phyloP scores from a whole-genome alignment of 352 stramenopile genomes.

The Blastocystis sp. region DNA sequence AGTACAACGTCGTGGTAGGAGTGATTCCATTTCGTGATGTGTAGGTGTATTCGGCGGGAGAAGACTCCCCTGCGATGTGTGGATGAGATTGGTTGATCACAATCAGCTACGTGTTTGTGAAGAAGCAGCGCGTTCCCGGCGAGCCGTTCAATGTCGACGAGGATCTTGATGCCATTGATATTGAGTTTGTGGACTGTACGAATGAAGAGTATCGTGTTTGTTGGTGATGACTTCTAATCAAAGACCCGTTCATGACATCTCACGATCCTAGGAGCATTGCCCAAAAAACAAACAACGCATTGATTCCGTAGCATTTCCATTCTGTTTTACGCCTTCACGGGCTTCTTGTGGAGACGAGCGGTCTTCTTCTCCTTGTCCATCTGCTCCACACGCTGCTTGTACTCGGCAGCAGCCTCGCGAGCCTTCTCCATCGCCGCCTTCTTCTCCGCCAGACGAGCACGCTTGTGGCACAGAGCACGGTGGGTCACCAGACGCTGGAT shows the following conservation, averaged over 20 bases:
- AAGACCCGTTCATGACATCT: neutral
- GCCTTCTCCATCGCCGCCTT: neutral
- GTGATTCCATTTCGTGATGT: neutral
- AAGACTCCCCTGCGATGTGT: constrained; percentile 8
- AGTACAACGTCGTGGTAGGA: neutral
- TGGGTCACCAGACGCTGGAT: constrained; percentile 98
- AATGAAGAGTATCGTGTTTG: neutral
- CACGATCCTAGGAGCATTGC: too few species aligned
- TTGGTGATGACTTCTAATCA: too few species aligned
- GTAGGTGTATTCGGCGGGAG: neutral
- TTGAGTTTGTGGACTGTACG: neutral
- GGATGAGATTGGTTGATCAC: neutral
- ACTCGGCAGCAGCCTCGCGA: neutral
- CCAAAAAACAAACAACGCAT: neutral
- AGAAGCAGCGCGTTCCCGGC: neutral
- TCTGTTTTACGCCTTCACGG: too few species aligned
- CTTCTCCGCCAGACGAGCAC: constrained; percentile 55
- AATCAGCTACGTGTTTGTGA: constrained; percentile 5
- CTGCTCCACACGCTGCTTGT: neutral
- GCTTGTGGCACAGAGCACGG: constrained; percentile 86
- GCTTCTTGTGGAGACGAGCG: too few species aligned
- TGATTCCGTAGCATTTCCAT: neutral
- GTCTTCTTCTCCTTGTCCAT: neutral
- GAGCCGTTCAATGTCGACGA: neutral
- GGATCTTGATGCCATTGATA: neutral